Evolutionary conservation across 441 rosid species (phyloP).

Genomic region (Eruca vesicaria): DNA sequence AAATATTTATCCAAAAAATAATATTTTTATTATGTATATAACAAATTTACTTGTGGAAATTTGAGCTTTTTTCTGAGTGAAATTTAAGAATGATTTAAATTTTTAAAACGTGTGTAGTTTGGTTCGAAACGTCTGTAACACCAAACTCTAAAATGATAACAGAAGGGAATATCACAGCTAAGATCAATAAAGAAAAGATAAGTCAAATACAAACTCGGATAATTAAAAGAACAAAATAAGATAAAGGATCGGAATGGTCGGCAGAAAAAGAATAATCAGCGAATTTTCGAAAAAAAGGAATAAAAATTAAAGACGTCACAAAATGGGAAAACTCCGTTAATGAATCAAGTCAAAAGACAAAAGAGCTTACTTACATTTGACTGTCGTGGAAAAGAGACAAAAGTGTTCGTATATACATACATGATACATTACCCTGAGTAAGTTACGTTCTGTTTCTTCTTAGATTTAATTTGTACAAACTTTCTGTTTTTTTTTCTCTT

Average conservation of each 20-base stretch:
- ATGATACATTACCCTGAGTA: neutral
- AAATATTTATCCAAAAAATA: neutral
- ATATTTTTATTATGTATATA: neutral
- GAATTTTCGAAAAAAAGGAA: neutral
- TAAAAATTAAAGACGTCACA: neutral
- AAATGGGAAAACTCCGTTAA: constrained; percentile 6
- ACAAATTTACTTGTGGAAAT: neutral
- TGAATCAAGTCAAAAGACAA: constrained; percentile 13
- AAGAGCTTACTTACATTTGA: neutral
- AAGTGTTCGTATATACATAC: neutral
- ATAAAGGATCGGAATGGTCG: constrained; percentile 13
- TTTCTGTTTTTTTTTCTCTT: too few relatives aligned
- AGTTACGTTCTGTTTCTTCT: neutral
- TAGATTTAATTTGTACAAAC: too few relatives aligned
- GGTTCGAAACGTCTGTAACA: neutral
- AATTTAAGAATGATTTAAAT: too few relatives aligned
- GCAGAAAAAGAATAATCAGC: constrained; percentile 14
- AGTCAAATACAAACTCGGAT: neutral
- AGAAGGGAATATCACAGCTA: constrained; percentile 15
- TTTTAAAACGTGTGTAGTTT: too few relatives aligned
- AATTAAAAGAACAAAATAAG: neutral
- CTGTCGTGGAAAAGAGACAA: neutral
- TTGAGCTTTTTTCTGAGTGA: neutral
- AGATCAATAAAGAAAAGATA: neutral
- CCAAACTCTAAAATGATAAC: constrained; percentile 19